phyloP scores from a whole-genome alignment of 805 yeast genomes.

The Kodamaea neixiangensis region DNA sequence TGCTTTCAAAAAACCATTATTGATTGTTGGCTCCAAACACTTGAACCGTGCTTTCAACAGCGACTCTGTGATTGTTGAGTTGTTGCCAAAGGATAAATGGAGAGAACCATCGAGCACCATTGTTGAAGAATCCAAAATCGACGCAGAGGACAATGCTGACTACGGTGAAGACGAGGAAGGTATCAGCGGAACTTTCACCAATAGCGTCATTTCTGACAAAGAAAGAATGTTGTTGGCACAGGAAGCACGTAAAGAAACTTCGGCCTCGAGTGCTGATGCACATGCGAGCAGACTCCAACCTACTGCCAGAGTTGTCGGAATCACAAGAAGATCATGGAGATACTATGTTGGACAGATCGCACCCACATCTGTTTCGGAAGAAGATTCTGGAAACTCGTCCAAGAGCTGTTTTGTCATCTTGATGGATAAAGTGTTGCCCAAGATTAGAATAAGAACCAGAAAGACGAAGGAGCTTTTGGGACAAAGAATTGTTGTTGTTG shows the following conservation, averaged over 20 bases:
- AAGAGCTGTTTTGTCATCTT: slow-evolving; percentile 81
- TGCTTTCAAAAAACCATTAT: slow-evolving; percentile 76
- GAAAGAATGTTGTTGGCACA: slow-evolving; percentile 74
- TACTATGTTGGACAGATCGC: slow-evolving; percentile 93
- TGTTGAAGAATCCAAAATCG: slow-evolving; percentile 70
- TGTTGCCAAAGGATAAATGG: slow-evolving; percentile 86
- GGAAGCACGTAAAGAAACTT: slow-evolving; percentile 68
- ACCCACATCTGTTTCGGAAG: slow-evolving; percentile 62
- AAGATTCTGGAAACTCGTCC: slow-evolving; percentile 60
- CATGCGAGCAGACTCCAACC: slow-evolving; percentile 64
- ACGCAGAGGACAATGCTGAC: slow-evolving; percentile 61
- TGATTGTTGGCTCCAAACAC: slow-evolving; percentile 79
- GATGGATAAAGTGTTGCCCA: slow-evolving; percentile 88
- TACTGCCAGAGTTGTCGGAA: slow-evolving; percentile 91
- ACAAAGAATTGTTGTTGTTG: slow-evolving; percentile 86
- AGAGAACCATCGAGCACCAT: slow-evolving; percentile 78
- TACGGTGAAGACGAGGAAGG: slow-evolving; percentile 44
- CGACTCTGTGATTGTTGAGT: slow-evolving; percentile 87
- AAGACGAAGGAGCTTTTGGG: slow-evolving; percentile 81
- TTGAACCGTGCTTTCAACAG: slow-evolving; percentile 91
- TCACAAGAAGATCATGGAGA: slow-evolving; percentile 91
- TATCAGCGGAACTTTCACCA: slow-evolving; percentile 4
- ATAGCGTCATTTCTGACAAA: slow-evolving; percentile 58
- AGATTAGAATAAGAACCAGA: slow-evolving; percentile 83
- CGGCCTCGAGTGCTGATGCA: slow-evolving; percentile 38